phyloP scores from a whole-genome alignment of 225 moss, liverwort and hornwort species.

The Takakia lepidozioides region DNA sequence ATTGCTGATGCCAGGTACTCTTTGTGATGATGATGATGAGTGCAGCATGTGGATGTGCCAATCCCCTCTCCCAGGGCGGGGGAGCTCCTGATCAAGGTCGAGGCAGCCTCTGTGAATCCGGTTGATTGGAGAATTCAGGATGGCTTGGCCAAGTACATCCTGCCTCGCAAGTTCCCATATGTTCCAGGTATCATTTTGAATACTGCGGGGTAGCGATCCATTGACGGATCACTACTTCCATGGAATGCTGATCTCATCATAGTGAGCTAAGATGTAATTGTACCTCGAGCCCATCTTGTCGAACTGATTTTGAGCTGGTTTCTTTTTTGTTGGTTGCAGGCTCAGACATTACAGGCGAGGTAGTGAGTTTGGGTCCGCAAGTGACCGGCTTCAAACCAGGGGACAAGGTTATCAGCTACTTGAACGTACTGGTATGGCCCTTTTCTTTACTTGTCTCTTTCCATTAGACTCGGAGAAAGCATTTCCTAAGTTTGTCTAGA shows the following conservation, averaged over 20 bases:
- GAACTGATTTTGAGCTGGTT: not conserved
- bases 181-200: conserved; percentile 41
- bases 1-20: not conserved
- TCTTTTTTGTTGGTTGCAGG: too few relatives aligned
- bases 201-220: too few relatives aligned
- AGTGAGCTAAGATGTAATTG: not conserved
- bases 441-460: not conserved
- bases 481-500: too few relatives aligned
- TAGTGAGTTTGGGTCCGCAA: conserved; percentile 52
- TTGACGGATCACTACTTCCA: not conserved
- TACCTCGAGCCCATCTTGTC: not conserved
- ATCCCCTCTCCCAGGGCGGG: conserved; percentile 51
- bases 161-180: conserved; percentile 63
- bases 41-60: conserved; percentile 46
- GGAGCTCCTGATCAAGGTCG: conserved; percentile 72
- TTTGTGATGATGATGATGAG: not conserved
- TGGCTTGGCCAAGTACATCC: conserved; percentile 39
- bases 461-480: not conserved
- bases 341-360: conserved; percentile 71
- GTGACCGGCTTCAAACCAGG: conserved; percentile 60
- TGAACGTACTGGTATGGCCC: conserved; percentile 38
- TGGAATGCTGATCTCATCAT: not conserved
- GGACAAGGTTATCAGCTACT: conserved; percentile 55
- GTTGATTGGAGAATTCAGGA: conserved; percentile 71
- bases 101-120: conserved; percentile 57